A percentile compares a stretch with the other conserved stretches of the same genome.
phyloP scores from a whole-genome alignment of 148 eudicot species.

The Chenopodium quinoa region DNA sequence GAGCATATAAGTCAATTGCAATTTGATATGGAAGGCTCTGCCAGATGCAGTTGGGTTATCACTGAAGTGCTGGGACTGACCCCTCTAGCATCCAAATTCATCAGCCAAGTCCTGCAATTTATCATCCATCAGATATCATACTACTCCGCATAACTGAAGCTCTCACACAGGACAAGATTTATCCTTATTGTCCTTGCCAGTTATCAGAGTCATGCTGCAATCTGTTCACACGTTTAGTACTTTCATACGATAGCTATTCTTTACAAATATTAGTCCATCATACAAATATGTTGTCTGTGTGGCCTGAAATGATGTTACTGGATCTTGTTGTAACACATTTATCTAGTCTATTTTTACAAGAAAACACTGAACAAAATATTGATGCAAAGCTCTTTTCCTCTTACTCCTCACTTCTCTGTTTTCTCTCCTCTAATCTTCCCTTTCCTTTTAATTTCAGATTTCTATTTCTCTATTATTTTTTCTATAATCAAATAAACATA shows the following conservation, averaged over 20 bases:
- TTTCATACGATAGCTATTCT: not conserved
- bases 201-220: not conserved
- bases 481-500: too few species aligned
- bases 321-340: not conserved
- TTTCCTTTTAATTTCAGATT: too few species aligned
- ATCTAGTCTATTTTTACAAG: not conserved
- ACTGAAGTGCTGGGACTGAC: not conserved
- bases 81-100: constrained; percentile 6
- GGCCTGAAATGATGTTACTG: not conserved
- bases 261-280: not conserved
- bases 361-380: not conserved
- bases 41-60: not conserved
- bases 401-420: too few species aligned
- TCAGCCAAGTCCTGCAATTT: not conserved
- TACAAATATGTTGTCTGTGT: not conserved
- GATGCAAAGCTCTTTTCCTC: not conserved
- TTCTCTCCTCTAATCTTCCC: too few species aligned
- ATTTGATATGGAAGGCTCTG: constrained; percentile 2
- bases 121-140: not conserved
- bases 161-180: not conserved
- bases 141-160: not conserved
- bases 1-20: constrained; percentile 17
- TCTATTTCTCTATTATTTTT: too few species aligned
- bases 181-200: not conserved
- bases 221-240: not conserved